Evolutionary conservation across 1,284 basidiomycete genomes (phyloP), one percentile per base, ranked within the genome.

Genomic region (Caloboletus firmus): DNA sequence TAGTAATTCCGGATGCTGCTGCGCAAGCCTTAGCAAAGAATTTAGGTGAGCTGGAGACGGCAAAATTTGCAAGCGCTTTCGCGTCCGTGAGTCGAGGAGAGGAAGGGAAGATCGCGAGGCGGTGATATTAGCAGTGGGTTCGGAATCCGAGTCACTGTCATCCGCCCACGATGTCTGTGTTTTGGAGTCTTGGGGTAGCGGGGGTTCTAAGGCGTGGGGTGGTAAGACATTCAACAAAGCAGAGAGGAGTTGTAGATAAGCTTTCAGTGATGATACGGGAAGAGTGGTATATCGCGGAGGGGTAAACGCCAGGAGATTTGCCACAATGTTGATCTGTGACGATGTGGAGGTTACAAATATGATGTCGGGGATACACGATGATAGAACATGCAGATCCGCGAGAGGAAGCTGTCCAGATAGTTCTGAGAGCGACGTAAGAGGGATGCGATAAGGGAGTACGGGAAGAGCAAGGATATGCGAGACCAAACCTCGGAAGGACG

Each of bases 371-470:
- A 68, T 51, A 50, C 47, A 59, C 5, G 61, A 32, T 26, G 65
- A 58, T 37, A 78, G 44, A 18, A 66, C 52, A 48, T 74, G 59
- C 15, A 79, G 51, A 18, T 72, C 65, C 1, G 68, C 54, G n/a
- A 81, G 66, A 9, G 82, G 80, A 35, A 84, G 69, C 12, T 74
- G 72, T 35, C 72, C 65, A 24, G 79, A 74, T 36, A 84, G 65
- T 22, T 69, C 62, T 45, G 72, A 69, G 46, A 89, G 75, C 26
- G 78, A 72, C 9, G 70, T 57, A 10, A 89, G 67, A 12, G 87
- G 81, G 24, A 91, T 72, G 9, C 86, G 82, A 65, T 89, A 85
- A 1, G 83, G 87, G 1, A 91, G 76, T 0, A 86, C 71, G 1
- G 83, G 83, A 43, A 90, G 77, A 7, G 82, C 77, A 49, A 89